Evolutionary conservation across 2,329 filamentous ascomycete genomes (phyloP).

Genomic region (Exophiala dermatitidis): DNA sequence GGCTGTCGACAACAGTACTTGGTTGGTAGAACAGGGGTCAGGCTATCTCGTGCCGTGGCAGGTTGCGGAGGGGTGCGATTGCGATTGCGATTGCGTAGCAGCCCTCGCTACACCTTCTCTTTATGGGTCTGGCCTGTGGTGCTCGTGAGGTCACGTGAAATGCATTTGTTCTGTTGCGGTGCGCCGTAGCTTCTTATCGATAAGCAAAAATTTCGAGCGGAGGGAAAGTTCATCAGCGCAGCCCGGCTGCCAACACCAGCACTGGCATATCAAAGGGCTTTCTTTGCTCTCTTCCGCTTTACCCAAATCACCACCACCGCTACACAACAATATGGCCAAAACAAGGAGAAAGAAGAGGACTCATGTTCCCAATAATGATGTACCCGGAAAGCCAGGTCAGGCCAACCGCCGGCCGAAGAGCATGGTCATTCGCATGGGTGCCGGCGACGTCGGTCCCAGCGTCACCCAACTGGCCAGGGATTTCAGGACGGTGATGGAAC

Average conservation of each 20-base stretch:
- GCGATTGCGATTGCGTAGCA: too few relatives aligned
- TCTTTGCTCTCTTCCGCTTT: too few relatives aligned
- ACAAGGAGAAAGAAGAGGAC: conserved; percentile 82
- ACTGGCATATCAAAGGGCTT: too few relatives aligned
- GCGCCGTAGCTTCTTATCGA: conserved; percentile 6
- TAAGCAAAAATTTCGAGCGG: conserved; percentile 11
- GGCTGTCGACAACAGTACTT: too few relatives aligned
- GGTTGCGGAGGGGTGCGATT: too few relatives aligned
- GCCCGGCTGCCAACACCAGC: too few relatives aligned
- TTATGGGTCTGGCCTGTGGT: too few relatives aligned
- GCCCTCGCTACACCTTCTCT: too few relatives aligned
- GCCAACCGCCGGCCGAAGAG: conserved; percentile 73
- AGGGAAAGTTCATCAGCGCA: background rate
- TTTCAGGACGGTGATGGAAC: conserved; percentile 90
- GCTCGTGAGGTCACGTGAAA: too few relatives aligned
- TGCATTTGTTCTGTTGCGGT: too few relatives aligned
- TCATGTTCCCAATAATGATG: conserved; percentile 61
- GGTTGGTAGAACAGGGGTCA: too few relatives aligned
- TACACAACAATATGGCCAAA: conserved; percentile 58
- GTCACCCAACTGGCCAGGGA: conserved; percentile 87
- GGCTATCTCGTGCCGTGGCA: too few relatives aligned
- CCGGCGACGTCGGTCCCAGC: conserved; percentile 83
- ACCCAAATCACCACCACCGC: background rate
- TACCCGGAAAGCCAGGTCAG: conserved; percentile 53
- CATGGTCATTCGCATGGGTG: conserved; percentile 97